Evolutionary conservation across 768 basidiomycete species (phyloP), one percentile per base, ranked within the genome.

Genomic region (Serpula lacrymans): DNA sequence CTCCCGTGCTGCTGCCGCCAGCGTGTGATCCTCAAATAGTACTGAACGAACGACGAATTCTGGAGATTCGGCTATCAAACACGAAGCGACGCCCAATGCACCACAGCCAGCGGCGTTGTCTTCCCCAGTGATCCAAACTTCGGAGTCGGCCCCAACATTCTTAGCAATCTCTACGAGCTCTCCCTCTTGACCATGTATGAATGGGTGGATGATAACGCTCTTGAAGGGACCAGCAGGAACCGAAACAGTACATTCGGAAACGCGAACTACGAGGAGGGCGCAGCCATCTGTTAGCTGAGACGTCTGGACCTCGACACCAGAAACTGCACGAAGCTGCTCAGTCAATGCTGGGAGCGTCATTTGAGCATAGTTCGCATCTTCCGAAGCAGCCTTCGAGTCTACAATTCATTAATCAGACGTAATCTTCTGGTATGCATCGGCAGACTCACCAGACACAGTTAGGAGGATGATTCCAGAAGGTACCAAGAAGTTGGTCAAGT

Each of bases 101-200:
- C 56, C 59, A 12, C 58, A 60, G 20, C 58, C 58, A 36, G 45
- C 56, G 2, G 58, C 51, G 18, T 61, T 48, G 26, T 60, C 58
- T 20, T 60, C 58, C 4, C 56, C 57, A 2, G 48, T 55, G 38
- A 60, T 49, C 58, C 58, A 60, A 2, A 60, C 14, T 17, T 60
- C 58, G 2, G 53, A 49, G 18, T 58, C 59, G 1, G 48, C 47
- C 14, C 54, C 43, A 12, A 60, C 38, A 37, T 53, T 51, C 28
- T 46, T 52, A 1, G 46, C 54, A 10, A 60, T 47, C 14, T 60
- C 59, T 11, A 58, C 26, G 9, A 60, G 48, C 12, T 61, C 48
- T 4, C 51, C 57, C 34, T 60, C 59, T 14, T 37, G 36, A 11
- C 54, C 52, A 31, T 60, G 57, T 33, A 39, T 38, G 26, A 60